phyloP scores from a whole-genome alignment of 1,139 yeast genomes.

The Zygoascus meyerae region DNA sequence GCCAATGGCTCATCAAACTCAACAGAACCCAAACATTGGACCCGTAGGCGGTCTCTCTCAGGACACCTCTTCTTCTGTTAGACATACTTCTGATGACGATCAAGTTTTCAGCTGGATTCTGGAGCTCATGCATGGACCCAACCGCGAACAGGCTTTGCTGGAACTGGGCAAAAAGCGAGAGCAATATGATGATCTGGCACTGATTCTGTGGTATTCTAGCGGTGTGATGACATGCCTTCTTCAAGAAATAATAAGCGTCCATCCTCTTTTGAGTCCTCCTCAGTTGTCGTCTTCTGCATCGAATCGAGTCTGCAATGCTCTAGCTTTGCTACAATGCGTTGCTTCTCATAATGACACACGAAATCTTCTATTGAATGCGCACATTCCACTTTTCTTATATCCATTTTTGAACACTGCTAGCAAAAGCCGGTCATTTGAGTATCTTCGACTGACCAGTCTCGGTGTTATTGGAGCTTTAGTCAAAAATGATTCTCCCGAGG shows the following conservation, averaged over 20 bases:
- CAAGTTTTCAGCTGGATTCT: constrained; percentile 87
- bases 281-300: constrained; percentile 79
- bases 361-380: constrained; percentile 77
- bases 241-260: constrained; percentile 85
- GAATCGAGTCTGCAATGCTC: constrained; percentile 90
- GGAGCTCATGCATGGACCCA: constrained; percentile 83
- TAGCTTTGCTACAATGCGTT: constrained; percentile 91
- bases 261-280: constrained; percentile 86
- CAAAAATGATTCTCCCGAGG: constrained; percentile 93
- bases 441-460: constrained; percentile 80
- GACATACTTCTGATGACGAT: constrained; percentile 70
- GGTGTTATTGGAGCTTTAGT: constrained; percentile 98
- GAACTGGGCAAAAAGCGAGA: constrained; percentile 93
- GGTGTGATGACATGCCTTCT: constrained; percentile 92
- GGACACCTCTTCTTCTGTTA: not conserved
- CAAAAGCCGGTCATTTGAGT: constrained; percentile 88
- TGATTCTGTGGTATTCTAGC: constrained; percentile 91
- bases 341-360: constrained; percentile 93
- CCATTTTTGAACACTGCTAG: constrained; percentile 92
- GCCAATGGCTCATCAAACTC: constrained; percentile 4
- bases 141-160: constrained; percentile 84
- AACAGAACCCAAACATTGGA: constrained; percentile 3
- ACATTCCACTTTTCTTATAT: constrained; percentile 83
- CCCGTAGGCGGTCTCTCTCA: constrained; percentile 2
- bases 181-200: constrained; percentile 87